A percentile compares a stretch with the other conserved stretches of the same genome.
Conservation (phyloP, 2,329 filamentous ascomycete genomes). For the Rhynchosporium graminicola region DNA sequence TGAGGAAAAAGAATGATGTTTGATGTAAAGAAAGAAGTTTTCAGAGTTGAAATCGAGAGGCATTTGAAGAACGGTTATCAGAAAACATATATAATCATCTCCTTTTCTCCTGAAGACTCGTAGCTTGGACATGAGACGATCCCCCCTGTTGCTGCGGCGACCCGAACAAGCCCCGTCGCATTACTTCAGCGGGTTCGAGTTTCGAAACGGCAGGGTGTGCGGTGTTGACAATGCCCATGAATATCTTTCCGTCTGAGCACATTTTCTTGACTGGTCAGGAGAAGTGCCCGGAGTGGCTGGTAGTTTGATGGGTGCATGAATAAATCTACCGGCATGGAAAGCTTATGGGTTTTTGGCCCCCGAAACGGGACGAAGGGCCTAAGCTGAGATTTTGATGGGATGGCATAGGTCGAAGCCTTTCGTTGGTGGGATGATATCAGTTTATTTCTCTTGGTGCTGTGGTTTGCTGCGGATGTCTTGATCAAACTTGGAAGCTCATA, state of each 20-base stretch:
- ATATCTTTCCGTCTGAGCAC: not conserved
- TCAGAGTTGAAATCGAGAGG: no score
- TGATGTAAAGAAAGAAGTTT: no score
- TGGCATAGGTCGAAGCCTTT: not conserved
- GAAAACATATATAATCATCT: not conserved
- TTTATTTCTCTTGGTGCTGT: not conserved
- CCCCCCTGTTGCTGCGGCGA: conserved; percentile 9
- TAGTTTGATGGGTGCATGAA: conserved; percentile 1
- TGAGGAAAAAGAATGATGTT: no score
- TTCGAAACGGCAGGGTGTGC: conserved; percentile 4
- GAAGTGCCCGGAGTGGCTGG: not conserved
- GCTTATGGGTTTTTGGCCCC: not conserved
- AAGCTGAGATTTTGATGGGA: not conserved
- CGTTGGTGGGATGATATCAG: conserved; percentile 4
- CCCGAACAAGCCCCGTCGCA: not conserved
- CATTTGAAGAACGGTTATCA: no score
- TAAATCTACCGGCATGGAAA: not conserved
- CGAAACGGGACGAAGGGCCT: not conserved
- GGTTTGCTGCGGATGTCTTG: not conserved
- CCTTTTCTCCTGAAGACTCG: not conserved
- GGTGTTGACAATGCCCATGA: not conserved
- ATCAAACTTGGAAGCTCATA: not conserved
- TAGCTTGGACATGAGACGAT: conserved; percentile 8
- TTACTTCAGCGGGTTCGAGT: not conserved
- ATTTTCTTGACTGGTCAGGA: not conserved